phyloP scores from a whole-genome alignment of 495 filamentous ascomycete genomes.

The Daldinia caldariorum region DNA sequence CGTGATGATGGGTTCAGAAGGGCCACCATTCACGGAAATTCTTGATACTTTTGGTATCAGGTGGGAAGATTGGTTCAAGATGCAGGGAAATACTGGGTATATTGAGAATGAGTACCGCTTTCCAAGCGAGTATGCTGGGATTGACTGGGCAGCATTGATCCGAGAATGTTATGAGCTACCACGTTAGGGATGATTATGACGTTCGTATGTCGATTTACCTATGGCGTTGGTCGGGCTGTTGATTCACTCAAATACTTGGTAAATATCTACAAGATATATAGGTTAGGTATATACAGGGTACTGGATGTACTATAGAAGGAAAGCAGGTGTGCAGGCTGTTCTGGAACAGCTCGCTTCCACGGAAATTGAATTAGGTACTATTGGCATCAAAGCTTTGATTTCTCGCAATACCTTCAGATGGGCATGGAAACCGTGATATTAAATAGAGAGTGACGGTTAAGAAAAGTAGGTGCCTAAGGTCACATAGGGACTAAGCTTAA shows the following conservation, averaged over 20 bases:
- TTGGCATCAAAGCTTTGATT: too few relatives aligned
- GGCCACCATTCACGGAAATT: neutral
- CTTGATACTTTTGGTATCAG: neutral
- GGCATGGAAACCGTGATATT: neutral
- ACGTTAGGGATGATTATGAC: neutral
- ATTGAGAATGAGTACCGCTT: neutral
- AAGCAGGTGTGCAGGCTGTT: too few relatives aligned
- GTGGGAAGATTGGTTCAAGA: neutral
- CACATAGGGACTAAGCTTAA: neutral
- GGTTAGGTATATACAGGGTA: too few relatives aligned
- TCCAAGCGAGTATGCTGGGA: slow-evolving; percentile 14
- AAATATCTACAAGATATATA: neutral
- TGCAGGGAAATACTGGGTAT: neutral
- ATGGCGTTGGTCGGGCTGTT: too few relatives aligned
- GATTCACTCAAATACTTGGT: neutral
- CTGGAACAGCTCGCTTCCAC: too few relatives aligned
- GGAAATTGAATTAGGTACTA: too few relatives aligned
- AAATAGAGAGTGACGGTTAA: neutral
- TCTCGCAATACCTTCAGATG: too few relatives aligned
- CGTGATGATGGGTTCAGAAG: slow-evolving; percentile 10
- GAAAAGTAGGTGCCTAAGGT: neutral
- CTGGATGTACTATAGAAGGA: too few relatives aligned
- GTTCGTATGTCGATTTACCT: neutral
- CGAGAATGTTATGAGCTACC: neutral
- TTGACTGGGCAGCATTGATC: slow-evolving; percentile 18